Percentiles rank a stretch among this genome's conserved stretches.
Conservation (phyloP, 2,329 filamentous ascomycete genomes). For the Alternaria atra region DNA sequence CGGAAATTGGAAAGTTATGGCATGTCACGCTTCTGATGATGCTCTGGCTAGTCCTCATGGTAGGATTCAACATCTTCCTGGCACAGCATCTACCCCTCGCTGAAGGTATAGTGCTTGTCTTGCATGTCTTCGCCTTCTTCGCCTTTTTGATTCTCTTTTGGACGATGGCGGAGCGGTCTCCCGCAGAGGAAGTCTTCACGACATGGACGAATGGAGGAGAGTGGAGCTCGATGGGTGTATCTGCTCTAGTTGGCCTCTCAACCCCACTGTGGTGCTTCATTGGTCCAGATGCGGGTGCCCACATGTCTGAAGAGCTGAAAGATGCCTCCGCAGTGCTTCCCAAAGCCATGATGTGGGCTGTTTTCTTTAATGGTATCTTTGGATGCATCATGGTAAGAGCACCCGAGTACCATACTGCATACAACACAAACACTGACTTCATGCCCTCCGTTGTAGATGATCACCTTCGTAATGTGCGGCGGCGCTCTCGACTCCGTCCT, state of each 20-base stretch:
- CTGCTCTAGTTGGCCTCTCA: slow-evolving; percentile 52
- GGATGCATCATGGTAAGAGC: slow-evolving; percentile 44
- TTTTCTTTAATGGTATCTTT: slow-evolving; percentile 49
- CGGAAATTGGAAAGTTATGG: slow-evolving; percentile 48
- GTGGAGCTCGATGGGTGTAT: slow-evolving; percentile 54
- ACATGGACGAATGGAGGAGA: slow-evolving; percentile 56
- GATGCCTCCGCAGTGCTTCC: slow-evolving; percentile 44
- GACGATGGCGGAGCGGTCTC: slow-evolving; percentile 42
- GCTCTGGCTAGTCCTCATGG: slow-evolving; percentile 47
- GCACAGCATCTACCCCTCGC: slow-evolving; percentile 57
- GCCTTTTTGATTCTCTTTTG: slow-evolving; percentile 55
- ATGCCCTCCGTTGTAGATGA: not conserved
- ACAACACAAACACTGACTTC: not conserved
- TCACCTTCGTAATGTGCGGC: slow-evolving; percentile 36
- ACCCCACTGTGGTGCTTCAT: slow-evolving; percentile 46
- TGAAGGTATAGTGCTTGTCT: slow-evolving; percentile 57
- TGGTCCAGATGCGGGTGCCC: slow-evolving; percentile 49
- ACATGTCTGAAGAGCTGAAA: slow-evolving; percentile 49
- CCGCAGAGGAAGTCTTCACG: slow-evolving; percentile 54
- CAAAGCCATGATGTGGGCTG: slow-evolving; percentile 50
- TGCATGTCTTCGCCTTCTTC: slow-evolving; percentile 62
- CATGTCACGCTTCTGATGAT: slow-evolving; percentile 40
- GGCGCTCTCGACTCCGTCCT: slow-evolving; percentile 48
- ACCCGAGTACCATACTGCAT: not conserved
- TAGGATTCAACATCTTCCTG: slow-evolving; percentile 56